phyloP scores from a whole-genome alignment of 352 stramenopile genomes.

The Paralagenidium karlingii region DNA sequence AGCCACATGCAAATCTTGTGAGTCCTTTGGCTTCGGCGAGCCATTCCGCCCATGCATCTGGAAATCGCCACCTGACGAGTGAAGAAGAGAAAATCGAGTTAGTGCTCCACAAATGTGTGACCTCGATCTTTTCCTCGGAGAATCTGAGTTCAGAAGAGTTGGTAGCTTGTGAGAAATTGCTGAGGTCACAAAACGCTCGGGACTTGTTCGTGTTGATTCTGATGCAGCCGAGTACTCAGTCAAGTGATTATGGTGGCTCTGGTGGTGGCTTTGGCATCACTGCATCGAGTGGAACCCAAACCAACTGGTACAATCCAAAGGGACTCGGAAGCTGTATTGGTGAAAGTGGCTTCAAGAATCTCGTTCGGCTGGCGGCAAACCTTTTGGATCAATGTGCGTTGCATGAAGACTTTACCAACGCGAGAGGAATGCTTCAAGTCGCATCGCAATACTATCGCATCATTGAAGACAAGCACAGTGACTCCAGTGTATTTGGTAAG shows the following conservation, averaged over 20 bases:
- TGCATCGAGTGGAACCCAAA: not conserved
- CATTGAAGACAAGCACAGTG: slow-evolving; percentile 60
- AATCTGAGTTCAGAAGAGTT: slow-evolving; percentile 2
- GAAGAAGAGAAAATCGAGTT: slow-evolving; percentile 71
- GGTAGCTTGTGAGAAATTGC: slow-evolving; percentile 39
- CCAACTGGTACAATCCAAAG: slow-evolving; percentile 61
- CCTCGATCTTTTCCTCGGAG: slow-evolving; percentile 72
- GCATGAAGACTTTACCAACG: slow-evolving; percentile 74
- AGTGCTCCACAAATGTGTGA: slow-evolving; percentile 72
- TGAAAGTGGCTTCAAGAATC: slow-evolving; percentile 44
- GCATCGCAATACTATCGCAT: slow-evolving; percentile 71
- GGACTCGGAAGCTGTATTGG: slow-evolving; percentile 73
- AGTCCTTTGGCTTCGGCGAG: no score
- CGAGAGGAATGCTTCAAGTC: slow-evolving; percentile 65
- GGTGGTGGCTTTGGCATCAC: slow-evolving; percentile 15
- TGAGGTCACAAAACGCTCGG: slow-evolving; percentile 56
- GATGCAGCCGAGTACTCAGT: slow-evolving; percentile 71
- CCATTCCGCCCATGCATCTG: no score
- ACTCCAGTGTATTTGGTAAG: slow-evolving; percentile 61
- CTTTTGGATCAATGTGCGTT: slow-evolving; percentile 64
- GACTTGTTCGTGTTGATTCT: slow-evolving; percentile 77
- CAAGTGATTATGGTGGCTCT: slow-evolving; percentile 11
- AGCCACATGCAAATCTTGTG: no score
- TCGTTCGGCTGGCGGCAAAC: slow-evolving; percentile 31
- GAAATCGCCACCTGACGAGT: slow-evolving; percentile 29